Base-by-base conservation (phyloP, 164 flowering plant species). In the Protea cynaroides region DNA sequence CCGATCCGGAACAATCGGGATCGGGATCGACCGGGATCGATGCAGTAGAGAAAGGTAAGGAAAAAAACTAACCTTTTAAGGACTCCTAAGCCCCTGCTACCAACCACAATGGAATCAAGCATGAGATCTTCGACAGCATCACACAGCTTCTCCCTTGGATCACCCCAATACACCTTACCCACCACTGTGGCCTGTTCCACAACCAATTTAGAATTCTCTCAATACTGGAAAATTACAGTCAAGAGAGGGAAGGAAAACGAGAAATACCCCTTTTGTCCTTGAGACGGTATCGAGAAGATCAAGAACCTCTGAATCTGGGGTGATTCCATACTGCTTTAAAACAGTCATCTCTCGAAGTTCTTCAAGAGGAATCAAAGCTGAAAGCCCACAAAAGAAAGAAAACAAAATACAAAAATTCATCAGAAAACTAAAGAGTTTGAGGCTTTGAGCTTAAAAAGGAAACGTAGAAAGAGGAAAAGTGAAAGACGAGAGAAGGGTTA, bases 141-240 rank as follows among this genome's bases (percentile, higher is more conserved):
- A 25, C 79, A 80, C 8, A 86, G 63, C 76, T 83, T 89, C 72
- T 85, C 87, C 69, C 88, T 81, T 62, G 96, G 75, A 78, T 89
- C 96, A 0, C 91, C 95, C 92, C 96, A 89, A 57, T 85, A 86
- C 8, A 89, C 65, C 75, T 89, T 89, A 0, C 76, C 68, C 67
- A 83, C 74, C 72, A 85, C 85, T 57, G 72, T 78, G 1, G 69
- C 83, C 94, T 29, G 34, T 29, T 29, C 5, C 34, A 29, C 2
- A 29, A 29, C 34, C 34, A 29, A 29, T 29, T 29, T 5, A 29
- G 34, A 29, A 29, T 5, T 29, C n/a, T 29, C 34, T 29, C 34
- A 29, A 29, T 2, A 29, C 34, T 29, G 34, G 34, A 29, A 29
- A 29, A 29, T 29, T 3, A 29, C 34, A 29, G 34, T 29, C 4